Evolutionary conservation across 768 basidiomycete genomes (phyloP), one percentile per base, ranked within the genome.

Genomic region (Pleurotus ostreatus): DNA sequence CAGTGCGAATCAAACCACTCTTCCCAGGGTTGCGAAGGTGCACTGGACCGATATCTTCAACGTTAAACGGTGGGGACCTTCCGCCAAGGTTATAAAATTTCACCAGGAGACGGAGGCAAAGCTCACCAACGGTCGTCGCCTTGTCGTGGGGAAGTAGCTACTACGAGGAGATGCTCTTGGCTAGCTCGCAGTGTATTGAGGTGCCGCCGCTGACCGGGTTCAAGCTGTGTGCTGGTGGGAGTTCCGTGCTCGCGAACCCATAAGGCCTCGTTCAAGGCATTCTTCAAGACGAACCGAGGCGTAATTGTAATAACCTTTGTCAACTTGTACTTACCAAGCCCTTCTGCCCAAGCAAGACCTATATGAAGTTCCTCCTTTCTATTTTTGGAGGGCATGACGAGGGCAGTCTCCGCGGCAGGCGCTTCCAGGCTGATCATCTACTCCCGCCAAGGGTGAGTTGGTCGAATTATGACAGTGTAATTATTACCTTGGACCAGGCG

Each of bases 241-340:
- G 80, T 85, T 34, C 91, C 89, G 62, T 94, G 87, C 68, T 98
- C 94, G 46, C 97, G 85, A 71, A 95, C 85, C 39, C 83, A 83
- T 30, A 99, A 78, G 2, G 84, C 65, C 49, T 83, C 81, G 4
- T 75, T 59, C 38, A 94, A 78, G 58, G 84, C 79, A 71, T 98
- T 99, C 70, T 86, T 90, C 62, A 98, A 70, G 60, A 98, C 73
- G 75, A 94, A 98, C 46, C 97, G 84, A 23, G 97, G 97, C 6
- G 90, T 78, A 38, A 98, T 73, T 0, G 91, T 95, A 61, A 99
- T 86, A 61, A 98, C 88, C 73, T 98, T 98, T 23, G 88, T 89
- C 34, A 98, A 74, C 66, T 98, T 98, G 70, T 98, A 98, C 76
- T 97, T 98, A 37, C 97, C 97, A n/a, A 87, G 74, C 1, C 95